phyloP scores from a whole-genome alignment of 73 alveolate genomes.

The Paramecium tetraurelia region DNA sequence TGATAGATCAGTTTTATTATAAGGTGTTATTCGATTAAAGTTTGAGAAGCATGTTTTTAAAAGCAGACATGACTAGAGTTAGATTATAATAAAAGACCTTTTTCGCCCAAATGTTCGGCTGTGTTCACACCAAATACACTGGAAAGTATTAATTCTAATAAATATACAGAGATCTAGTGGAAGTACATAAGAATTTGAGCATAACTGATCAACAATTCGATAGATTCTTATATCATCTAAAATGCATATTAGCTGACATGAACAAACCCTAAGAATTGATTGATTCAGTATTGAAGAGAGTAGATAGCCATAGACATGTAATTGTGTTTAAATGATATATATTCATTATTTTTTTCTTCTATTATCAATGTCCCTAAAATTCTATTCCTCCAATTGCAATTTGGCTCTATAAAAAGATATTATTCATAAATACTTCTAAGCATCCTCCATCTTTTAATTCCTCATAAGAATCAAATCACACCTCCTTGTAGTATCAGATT shows the following conservation, averaged over 20 bases:
- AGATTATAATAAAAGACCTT: constrained; percentile 33
- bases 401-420: not conserved
- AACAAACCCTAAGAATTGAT: not conserved
- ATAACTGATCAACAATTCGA: constrained; percentile 24
- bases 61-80: constrained; percentile 45
- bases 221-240: not conserved
- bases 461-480: not conserved
- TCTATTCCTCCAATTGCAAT: not conserved
- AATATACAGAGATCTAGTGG: not conserved
- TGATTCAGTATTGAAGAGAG: not conserved
- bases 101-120: constrained; percentile 8
- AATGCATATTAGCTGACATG: constrained; percentile 1
- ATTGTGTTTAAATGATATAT: constrained; percentile 17
- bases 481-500: not conserved
- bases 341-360: not conserved
- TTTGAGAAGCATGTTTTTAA: constrained; percentile 22
- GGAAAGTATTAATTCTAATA: not conserved
- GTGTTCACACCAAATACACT: not conserved
- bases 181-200: constrained; percentile 11
- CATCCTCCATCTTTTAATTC: not conserved
- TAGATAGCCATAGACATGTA: not conserved
- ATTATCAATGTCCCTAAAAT: not conserved
- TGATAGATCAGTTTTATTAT: constrained; percentile 37
- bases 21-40: constrained; percentile 37
- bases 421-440: not conserved